These are phyloP conservation scores for Akebia trifoliata DNA, from an alignment of 164 flowering plant species.

Conservation along the genomic window DNA sequence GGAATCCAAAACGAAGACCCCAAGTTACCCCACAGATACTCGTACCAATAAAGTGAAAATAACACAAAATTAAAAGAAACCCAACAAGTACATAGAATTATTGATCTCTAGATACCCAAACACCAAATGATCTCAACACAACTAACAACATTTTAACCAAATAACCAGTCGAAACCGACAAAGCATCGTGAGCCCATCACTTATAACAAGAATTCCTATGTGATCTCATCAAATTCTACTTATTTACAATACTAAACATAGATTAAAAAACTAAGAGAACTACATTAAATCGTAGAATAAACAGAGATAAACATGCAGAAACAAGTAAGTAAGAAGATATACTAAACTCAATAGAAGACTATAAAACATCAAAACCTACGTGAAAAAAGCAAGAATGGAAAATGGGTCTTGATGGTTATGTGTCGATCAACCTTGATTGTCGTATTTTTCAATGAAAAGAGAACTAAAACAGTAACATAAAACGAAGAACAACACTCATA, in stretches of 20 bases:
- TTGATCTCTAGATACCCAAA: conserved; percentile 5
- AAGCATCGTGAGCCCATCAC: conserved; percentile 7
- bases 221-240: conserved; percentile 15
- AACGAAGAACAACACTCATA: conserved; percentile 12
- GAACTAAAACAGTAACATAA: conserved; percentile 22
- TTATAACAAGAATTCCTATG: conserved; percentile 6
- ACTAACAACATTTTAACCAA: conserved; percentile 8
- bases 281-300: conserved; percentile 15
- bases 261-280: conserved; percentile 6
- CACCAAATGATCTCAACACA: conserved; percentile 8
- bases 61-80: conserved; percentile 14
- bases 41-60: conserved; percentile 9
- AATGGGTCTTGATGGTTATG: conserved; percentile 20
- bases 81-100: conserved; percentile 14
- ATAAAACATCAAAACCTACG: conserved; percentile 22
- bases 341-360: conserved; percentile 23
- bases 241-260: not conserved
- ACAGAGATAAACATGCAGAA: conserved; percentile 13
- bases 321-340: not conserved
- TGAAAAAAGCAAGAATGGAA: conserved; percentile 11
- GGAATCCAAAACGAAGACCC: not conserved
- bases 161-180: not conserved
- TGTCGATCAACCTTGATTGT: conserved; percentile 19
- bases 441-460: conserved; percentile 17
- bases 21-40: not conserved